These are phyloP conservation scores for Wickerhamiella kurtzmanii DNA, from an alignment of 805 yeast species.

Conservation along the genomic window DNA sequence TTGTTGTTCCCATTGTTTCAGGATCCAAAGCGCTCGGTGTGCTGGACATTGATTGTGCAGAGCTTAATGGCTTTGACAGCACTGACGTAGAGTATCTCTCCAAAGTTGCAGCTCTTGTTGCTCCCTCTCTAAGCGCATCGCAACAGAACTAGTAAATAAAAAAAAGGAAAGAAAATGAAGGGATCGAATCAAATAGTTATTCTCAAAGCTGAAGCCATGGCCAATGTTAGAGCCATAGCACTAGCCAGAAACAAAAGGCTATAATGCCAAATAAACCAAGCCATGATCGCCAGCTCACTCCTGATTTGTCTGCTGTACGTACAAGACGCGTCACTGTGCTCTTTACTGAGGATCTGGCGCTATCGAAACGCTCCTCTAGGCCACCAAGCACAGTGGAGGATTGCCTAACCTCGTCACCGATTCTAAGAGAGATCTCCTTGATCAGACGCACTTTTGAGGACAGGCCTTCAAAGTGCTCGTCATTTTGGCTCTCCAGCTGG, in stretches of 20 bases:
- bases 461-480: constrained; percentile 43
- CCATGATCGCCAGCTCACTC: constrained; percentile 56
- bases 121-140: constrained; percentile 32
- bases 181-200: not conserved
- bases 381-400: constrained; percentile 35
- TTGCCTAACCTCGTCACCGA: constrained; percentile 53
- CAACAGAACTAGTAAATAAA: not conserved
- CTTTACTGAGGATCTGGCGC: constrained; percentile 35
- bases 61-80: constrained; percentile 50
- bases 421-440: constrained; percentile 41
- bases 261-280: constrained; percentile 34
- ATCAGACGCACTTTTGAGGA: constrained; percentile 40
- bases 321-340: constrained; percentile 44
- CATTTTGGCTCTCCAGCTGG: constrained; percentile 53
- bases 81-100: constrained; percentile 49
- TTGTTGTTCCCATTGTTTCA: constrained; percentile 68
- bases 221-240: constrained; percentile 19
- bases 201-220: not conserved
- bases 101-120: constrained; percentile 39
- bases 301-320: constrained; percentile 48
- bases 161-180: not conserved
- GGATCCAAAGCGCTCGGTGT: constrained; percentile 47
- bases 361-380: constrained; percentile 35
- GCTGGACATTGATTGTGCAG: constrained; percentile 71
- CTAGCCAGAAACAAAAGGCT: constrained; percentile 38